Conservation (phyloP, 164 flowering plant genomes). For the Houttuynia cordata region DNA sequence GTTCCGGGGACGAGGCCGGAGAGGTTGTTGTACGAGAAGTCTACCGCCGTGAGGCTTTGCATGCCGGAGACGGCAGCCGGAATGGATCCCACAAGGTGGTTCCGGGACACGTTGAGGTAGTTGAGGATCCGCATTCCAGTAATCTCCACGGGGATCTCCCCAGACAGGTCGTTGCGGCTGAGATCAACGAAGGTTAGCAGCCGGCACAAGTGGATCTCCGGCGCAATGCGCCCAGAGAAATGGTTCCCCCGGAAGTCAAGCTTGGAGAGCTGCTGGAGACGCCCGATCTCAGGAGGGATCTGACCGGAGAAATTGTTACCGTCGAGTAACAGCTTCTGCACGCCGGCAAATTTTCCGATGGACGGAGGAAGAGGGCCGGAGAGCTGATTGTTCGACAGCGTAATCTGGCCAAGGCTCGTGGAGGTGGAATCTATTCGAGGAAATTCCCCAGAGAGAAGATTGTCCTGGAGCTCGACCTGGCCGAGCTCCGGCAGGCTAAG, state of each 20-base stretch:
- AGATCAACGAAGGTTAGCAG: conserved; percentile 73
- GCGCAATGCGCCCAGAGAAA: conserved; percentile 56
- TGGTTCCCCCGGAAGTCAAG: conserved; percentile 72
- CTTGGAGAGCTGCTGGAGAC: conserved; percentile 80
- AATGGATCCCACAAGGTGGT: conserved; percentile 65
- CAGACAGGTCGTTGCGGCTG: conserved; percentile 67
- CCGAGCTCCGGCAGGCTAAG: conserved; percentile 50
- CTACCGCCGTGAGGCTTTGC: conserved; percentile 92
- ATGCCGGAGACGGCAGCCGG: conserved; percentile 60
- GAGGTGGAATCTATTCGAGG: conserved; percentile 38
- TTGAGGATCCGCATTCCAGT: conserved; percentile 74
- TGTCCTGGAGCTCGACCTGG: conserved; percentile 85
- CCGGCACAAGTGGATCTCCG: conserved; percentile 77
- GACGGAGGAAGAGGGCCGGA: conserved; percentile 56
- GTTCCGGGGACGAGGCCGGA: conserved; percentile 86
- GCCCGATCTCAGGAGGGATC: conserved; percentile 73
- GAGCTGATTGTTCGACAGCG: conserved; percentile 73
- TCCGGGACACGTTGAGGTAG: conserved; percentile 76
- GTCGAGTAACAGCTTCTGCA: conserved; percentile 84
- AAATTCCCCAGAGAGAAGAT: conserved; percentile 52
- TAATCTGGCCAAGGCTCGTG: conserved; percentile 60
- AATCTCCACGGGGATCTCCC: conserved; percentile 68
- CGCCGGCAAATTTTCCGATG: conserved; percentile 72
- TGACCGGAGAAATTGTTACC: conserved; percentile 72
- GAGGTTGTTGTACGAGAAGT: conserved; percentile 85